Conservation (phyloP, 75 land plant species). For the Pinus taeda region DNA sequence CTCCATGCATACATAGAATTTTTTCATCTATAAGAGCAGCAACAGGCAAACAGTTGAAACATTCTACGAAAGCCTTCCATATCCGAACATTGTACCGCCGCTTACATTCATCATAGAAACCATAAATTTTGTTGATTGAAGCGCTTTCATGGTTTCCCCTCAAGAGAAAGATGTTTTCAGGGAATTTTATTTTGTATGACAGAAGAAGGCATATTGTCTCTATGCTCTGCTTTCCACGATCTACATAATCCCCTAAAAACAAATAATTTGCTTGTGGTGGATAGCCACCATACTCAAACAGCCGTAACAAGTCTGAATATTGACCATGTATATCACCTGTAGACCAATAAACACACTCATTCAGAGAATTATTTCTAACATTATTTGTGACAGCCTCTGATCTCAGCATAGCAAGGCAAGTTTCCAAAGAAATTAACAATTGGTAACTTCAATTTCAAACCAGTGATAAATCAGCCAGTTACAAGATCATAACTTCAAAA, state of each 20-base stretch:
- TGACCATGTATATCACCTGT: constrained; percentile 72
- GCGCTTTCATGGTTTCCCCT: constrained; percentile 71
- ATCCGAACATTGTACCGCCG: constrained; percentile 56
- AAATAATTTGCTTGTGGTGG: constrained; percentile 59
- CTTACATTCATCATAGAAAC: constrained; percentile 72
- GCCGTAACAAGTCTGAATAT: constrained; percentile 46
- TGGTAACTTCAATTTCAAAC: background rate
- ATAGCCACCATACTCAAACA: constrained; percentile 57
- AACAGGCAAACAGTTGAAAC: constrained; percentile 68
- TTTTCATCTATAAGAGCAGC: constrained; percentile 62
- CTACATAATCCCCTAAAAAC: constrained; percentile 64
- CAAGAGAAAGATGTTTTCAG: constrained; percentile 58
- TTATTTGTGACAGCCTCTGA: background rate
- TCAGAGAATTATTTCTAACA: background rate
- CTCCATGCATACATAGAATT: constrained; percentile 70
- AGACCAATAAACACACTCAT: background rate
- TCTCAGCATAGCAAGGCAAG: no score
- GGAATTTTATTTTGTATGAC: constrained; percentile 62
- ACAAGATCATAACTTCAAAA: background rate
- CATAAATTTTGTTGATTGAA: constrained; percentile 64
- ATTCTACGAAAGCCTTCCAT: constrained; percentile 60
- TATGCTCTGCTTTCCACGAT: constrained; percentile 67
- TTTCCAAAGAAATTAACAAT: no score
- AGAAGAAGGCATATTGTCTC: constrained; percentile 64
- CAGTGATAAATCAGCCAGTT: background rate